Percentiles rank a stretch among this genome's conserved stretches.
phyloP scores from a whole-genome alignment of 1,284 basidiomycete genomes.

The Leccinum pachyderme region DNA sequence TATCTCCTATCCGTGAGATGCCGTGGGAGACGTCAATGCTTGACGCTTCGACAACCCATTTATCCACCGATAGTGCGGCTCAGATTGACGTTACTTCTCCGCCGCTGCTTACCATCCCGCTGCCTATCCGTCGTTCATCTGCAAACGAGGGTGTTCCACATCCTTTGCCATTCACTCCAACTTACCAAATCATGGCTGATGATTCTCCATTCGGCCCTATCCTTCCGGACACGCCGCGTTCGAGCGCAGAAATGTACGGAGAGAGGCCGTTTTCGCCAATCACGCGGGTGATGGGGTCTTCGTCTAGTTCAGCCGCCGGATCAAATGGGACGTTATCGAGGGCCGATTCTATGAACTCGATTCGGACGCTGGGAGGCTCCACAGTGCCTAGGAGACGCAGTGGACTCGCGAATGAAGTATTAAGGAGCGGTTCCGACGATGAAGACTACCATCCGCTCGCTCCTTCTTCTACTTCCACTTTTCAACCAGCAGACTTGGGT shows the following conservation, averaged over 20 bases:
- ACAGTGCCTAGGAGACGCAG: slow-evolving; percentile 17
- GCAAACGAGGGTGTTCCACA: background rate
- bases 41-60: background rate
- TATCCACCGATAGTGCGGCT: background rate
- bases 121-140: background rate
- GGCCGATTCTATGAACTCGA: slow-evolving; percentile 16
- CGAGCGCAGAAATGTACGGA: slow-evolving; percentile 30
- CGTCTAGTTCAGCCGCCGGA: slow-evolving; percentile 9
- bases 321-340: slow-evolving; percentile 13
- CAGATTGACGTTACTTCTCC: slow-evolving; percentile 2
- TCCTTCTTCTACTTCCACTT: background rate
- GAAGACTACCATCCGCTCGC: background rate
- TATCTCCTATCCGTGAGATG: slow-evolving; percentile 1
- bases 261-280: slow-evolving; percentile 30
- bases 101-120: slow-evolving; percentile 13
- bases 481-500: background rate
- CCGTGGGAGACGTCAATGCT: background rate
- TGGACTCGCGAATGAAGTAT: slow-evolving; percentile 21
- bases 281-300: slow-evolving; percentile 21
- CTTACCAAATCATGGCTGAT: slow-evolving; percentile 18
- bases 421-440: background rate
- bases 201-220: slow-evolving; percentile 33
- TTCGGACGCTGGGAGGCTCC: slow-evolving; percentile 13
- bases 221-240: slow-evolving; percentile 31
- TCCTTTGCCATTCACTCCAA: slow-evolving; percentile 21